phyloP scores from a whole-genome alignment of 1,284 basidiomycete genomes.

The Ustilago tritici region DNA sequence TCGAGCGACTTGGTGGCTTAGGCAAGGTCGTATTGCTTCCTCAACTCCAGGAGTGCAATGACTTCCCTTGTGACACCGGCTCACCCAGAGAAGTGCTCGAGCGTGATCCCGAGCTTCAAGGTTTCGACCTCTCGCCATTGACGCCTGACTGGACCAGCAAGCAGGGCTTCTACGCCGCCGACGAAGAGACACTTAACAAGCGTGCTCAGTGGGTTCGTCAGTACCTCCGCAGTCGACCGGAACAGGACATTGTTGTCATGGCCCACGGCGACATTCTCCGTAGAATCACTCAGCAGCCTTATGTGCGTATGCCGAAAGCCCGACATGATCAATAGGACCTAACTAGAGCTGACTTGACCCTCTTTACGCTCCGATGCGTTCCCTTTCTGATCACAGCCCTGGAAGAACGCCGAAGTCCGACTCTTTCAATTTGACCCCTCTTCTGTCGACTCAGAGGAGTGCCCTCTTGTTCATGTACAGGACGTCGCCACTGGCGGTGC shows the following conservation, averaged over 20 bases:
- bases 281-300: slow-evolving; percentile 55
- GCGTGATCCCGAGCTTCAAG: slow-evolving; percentile 57
- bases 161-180: slow-evolving; percentile 65
- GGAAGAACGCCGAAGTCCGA: slow-evolving; percentile 68
- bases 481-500: slow-evolving; percentile 59
- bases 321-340: too few species aligned
- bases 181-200: slow-evolving; percentile 55
- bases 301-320: slow-evolving; percentile 29
- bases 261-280: slow-evolving; percentile 69
- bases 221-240: slow-evolving; percentile 63
- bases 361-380: neutral
- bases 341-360: slow-evolving; percentile 1
- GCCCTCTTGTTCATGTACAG: slow-evolving; percentile 52
- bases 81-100: slow-evolving; percentile 62
- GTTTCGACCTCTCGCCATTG: slow-evolving; percentile 63
- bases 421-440: slow-evolving; percentile 61
- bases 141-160: slow-evolving; percentile 68
- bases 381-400: slow-evolving; percentile 33
- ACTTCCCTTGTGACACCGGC: slow-evolving; percentile 67
- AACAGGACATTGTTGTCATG: slow-evolving; percentile 66
- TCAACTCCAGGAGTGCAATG: slow-evolving; percentile 68
- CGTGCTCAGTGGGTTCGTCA: slow-evolving; percentile 68
- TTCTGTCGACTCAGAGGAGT: slow-evolving; percentile 53
- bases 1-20: slow-evolving; percentile 62
- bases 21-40: slow-evolving; percentile 60